Conservation (phyloP, 2,329 filamentous ascomycete genomes). For the Aspergillus caelatus region DNA sequence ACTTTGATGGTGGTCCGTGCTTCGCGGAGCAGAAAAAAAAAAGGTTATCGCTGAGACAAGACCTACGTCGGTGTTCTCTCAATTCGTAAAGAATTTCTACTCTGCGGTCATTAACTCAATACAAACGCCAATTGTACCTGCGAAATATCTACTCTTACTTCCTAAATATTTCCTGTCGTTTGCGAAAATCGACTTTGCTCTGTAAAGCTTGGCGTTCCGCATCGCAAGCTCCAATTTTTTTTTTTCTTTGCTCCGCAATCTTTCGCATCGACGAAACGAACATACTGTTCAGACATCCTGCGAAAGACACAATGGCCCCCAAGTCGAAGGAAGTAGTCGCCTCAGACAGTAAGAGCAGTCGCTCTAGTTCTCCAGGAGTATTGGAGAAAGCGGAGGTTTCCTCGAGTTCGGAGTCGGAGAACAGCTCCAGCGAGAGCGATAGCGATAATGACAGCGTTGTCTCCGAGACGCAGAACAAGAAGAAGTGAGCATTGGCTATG, state of each 20-base stretch:
- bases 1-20: conserved; percentile 43
- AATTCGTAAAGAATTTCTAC: conserved; percentile 6
- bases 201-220: conserved; percentile 10
- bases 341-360: conserved; percentile 14
- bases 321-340: conserved; percentile 26
- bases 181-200: not conserved
- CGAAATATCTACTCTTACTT: not conserved
- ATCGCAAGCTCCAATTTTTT: conserved; percentile 13
- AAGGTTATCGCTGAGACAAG: conserved; percentile 30
- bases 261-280: not conserved
- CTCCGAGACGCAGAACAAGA: conserved; percentile 8
- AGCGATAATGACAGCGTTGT: conserved; percentile 18
- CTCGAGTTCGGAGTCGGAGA: conserved; percentile 14
- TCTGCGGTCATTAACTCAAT: not conserved
- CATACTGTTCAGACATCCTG: not conserved
- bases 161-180: not conserved
- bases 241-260: conserved; percentile 4
- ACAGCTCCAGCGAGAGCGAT: conserved; percentile 15
- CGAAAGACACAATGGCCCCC: conserved; percentile 26
- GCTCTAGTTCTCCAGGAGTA: conserved; percentile 15
- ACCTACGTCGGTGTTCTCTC: conserved; percentile 12
- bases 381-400: conserved; percentile 11
- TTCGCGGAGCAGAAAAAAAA: conserved; percentile 45
- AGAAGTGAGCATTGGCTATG: conserved; percentile 12
- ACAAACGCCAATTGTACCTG: not conserved